Base-by-base conservation (phyloP, 345 rosid genomes). In the Arabidopsis suecica region DNA sequence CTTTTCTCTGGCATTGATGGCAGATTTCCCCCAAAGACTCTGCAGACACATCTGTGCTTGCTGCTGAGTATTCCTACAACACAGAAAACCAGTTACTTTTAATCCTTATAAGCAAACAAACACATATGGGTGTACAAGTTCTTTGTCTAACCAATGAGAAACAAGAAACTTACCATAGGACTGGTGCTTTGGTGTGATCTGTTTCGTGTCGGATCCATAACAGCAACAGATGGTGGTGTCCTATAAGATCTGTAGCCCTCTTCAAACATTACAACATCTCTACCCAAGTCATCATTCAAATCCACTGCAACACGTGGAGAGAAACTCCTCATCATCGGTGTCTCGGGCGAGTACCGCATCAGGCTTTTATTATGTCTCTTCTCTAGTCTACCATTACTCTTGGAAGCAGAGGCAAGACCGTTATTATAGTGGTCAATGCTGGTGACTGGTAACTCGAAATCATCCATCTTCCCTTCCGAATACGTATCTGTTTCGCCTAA, bases 1-100 rank as follows among this genome's bases (percentile, higher is more conserved):
- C 89, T 80, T 81, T 95, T 65, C 79, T 86, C 41, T 78, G 86
- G 75, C 99, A 95, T 32, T 90, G 97, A 82, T 95, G 99, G 66
- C 99, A 95, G 64, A 82, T 72, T 75, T 87, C 84, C 25, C 96
- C 93, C 60, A 89, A 84, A 53, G 81, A 84, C 74, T 89, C 94
- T 82, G 82, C 88, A 34, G 91, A 89, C 16, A 86, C 85, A 75
- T 91, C 88, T 58, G 86, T 79, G 77, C 85, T 86, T 57, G 79
- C 88, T 67, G 82, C 88, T 77, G 94, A 89, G 80, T 84, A 84
- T 56, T 86, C 99, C 98, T 96, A 83, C 50, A 79, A 71, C 79
- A 62, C 42, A 44, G 60, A 67, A 69, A 62, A 61, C 23, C 33
- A 33, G 25, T 66, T 30, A 49, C 61, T 40, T 40, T 50, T 30